A percentile compares a stretch with the other conserved stretches of the same genome.
Evolutionary conservation across 164 flowering plant genomes (phyloP).

Genomic region (Paratinospora sagittata): DNA sequence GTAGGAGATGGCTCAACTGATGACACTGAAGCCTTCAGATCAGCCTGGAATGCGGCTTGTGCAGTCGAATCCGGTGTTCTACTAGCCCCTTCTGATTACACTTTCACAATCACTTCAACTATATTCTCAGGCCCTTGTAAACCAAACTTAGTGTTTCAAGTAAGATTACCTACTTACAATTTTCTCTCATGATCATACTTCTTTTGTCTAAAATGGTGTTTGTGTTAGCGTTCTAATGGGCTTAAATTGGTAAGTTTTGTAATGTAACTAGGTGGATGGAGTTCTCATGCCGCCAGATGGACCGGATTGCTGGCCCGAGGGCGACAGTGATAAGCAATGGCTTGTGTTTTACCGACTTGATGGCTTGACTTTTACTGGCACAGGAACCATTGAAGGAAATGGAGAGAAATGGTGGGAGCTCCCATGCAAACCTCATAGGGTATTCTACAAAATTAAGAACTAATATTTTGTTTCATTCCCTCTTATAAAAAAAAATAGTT

Average conservation of each 20-base stretch:
- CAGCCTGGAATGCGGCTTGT: conserved; percentile 92
- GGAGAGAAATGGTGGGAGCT: conserved; percentile 96
- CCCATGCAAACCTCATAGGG: conserved; percentile 97
- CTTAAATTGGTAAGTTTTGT: too few species aligned
- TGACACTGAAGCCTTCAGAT: conserved; percentile 71
- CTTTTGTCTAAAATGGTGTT: background rate
- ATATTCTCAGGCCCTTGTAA: conserved; percentile 91
- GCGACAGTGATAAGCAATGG: conserved; percentile 80
- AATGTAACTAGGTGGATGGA: conserved; percentile 62
- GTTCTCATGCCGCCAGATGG: conserved; percentile 81
- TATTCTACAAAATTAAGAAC: conserved; percentile 16
- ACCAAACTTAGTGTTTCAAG: conserved; percentile 77
- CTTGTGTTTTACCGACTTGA: conserved; percentile 69
- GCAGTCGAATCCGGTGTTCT: conserved; percentile 53
- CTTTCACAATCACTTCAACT: conserved; percentile 66
- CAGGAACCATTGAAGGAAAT: conserved; percentile 85
- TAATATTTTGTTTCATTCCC: too few species aligned
- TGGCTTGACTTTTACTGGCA: conserved; percentile 62
- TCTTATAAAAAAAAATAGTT: too few species aligned
- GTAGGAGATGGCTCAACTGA: conserved; percentile 77
- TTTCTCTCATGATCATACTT: background rate
- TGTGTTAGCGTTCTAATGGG: background rate
- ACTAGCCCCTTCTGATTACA: conserved; percentile 46
- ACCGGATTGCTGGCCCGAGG: conserved; percentile 81
- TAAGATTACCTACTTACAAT: conserved; percentile 18